Conservation (phyloP, 1,139 yeast species). For the Pichia sp. region DNA sequence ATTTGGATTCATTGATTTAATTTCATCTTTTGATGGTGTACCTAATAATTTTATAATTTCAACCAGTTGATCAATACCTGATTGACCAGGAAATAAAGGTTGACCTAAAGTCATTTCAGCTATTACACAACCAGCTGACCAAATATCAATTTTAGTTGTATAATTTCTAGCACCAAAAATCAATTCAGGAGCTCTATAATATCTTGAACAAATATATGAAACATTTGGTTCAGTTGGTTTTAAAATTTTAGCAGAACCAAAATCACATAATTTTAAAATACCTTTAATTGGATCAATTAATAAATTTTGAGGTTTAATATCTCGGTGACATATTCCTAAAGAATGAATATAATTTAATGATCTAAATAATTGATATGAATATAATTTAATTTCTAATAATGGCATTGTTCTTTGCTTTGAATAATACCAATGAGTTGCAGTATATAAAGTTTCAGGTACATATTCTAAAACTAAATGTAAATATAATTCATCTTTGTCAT, state of each 20-base stretch:
- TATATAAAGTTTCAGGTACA: slow-evolving; percentile 90
- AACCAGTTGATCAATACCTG: slow-evolving; percentile 94
- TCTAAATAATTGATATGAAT: slow-evolving; percentile 86
- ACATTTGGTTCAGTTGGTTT: slow-evolving; percentile 91
- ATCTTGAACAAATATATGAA: slow-evolving; percentile 91
- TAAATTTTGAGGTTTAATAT: slow-evolving; percentile 92
- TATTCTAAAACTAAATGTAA: slow-evolving; percentile 83
- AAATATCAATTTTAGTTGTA: slow-evolving; percentile 94
- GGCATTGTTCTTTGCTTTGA: slow-evolving; percentile 82
- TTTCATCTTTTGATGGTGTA: slow-evolving; percentile 90
- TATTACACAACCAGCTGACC: slow-evolving; percentile 99
- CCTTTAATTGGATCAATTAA: slow-evolving; percentile 82
- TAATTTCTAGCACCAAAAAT: slow-evolving; percentile 53
- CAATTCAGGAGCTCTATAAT: slow-evolving; percentile 92
- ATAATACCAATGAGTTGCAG: slow-evolving; percentile 78
- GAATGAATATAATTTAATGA: slow-evolving; percentile 89
- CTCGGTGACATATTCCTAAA: slow-evolving; percentile 89
- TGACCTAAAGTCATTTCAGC: slow-evolving; percentile 93
- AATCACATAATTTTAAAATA: slow-evolving; percentile 85
- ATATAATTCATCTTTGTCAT: slow-evolving; percentile 59
- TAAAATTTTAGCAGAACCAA: slow-evolving; percentile 95
- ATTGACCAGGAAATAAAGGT: slow-evolving; percentile 95
- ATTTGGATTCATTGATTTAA: slow-evolving; percentile 91
- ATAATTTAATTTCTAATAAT: slow-evolving; percentile 75
- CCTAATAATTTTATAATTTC: slow-evolving; percentile 95